Conservation (phyloP, 805 yeast genomes). For the Lachancea quebecensis region DNA sequence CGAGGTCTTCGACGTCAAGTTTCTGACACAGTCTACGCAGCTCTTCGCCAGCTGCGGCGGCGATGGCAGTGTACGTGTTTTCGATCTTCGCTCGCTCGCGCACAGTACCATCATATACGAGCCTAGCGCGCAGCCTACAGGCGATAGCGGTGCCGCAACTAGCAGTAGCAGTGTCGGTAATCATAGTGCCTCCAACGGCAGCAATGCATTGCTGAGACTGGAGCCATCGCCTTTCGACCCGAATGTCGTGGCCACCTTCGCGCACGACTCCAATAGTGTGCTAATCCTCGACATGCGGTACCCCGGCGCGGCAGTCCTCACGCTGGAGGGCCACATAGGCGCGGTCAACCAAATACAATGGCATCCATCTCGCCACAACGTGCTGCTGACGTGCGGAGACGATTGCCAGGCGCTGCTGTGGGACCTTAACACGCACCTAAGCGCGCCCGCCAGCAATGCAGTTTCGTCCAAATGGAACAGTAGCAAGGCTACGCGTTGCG, state of each 20-base stretch:
- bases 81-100: slow-evolving; percentile 81
- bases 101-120: slow-evolving; percentile 95
- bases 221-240: slow-evolving; percentile 76
- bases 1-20: slow-evolving; percentile 89
- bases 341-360: slow-evolving; percentile 70
- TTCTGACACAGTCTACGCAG: slow-evolving; percentile 58
- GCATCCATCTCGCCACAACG: slow-evolving; percentile 67
- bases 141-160: not conserved
- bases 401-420: slow-evolving; percentile 68
- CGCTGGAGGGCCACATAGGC: slow-evolving; percentile 59
- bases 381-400: slow-evolving; percentile 59
- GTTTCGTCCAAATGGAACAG: slow-evolving; percentile 12
- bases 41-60: slow-evolving; percentile 90
- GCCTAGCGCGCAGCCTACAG: slow-evolving; percentile 36
- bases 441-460: slow-evolving; percentile 9
- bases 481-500: slow-evolving; percentile 11
- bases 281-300: slow-evolving; percentile 75
- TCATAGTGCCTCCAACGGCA: slow-evolving; percentile 3
- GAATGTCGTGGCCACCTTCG: slow-evolving; percentile 77
- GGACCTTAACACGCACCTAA: slow-evolving; percentile 42
- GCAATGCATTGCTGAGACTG: slow-evolving; percentile 60
- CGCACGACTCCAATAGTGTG: slow-evolving; percentile 58
- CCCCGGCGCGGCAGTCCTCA: slow-evolving; percentile 76
- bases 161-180: slow-evolving; percentile 1
- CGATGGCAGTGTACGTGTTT: slow-evolving; percentile 90